A percentile compares a stretch with the other conserved stretches of the same genome.
Evolutionary conservation across 2,329 filamentous ascomycete genomes (phyloP).

Genomic region (Mycosphaerelloides madeirae): DNA sequence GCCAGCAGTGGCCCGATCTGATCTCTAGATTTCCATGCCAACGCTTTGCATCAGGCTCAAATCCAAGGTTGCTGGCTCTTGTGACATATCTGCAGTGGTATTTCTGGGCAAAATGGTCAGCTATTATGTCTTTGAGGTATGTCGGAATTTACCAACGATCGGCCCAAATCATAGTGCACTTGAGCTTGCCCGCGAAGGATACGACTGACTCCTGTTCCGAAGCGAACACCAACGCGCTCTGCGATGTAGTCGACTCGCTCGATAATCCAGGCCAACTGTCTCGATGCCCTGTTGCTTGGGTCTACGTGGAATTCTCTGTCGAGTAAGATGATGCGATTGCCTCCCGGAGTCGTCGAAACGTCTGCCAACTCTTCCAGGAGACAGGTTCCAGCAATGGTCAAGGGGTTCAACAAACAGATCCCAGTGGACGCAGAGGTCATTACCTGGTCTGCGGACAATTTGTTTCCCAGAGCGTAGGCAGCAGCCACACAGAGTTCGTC

Average conservation of each 20-base stretch:
- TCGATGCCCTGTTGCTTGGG: conserved; percentile 5
- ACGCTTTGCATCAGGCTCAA: no score
- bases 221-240: conserved; percentile 8
- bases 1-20: no score
- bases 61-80: no score
- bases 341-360: conserved; percentile 7
- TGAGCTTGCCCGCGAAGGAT: conserved; percentile 10
- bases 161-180: conserved; percentile 11
- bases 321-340: conserved; percentile 10
- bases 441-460: conserved; percentile 3
- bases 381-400: conserved; percentile 13
- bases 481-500: conserved; percentile 14
- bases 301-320: conserved; percentile 9
- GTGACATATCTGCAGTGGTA: no score
- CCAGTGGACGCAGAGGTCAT: conserved; percentile 7
- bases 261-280: conserved; percentile 17
- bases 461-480: conserved; percentile 9
- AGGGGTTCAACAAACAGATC: conserved; percentile 6
- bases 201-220: conserved; percentile 2
- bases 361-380: conserved; percentile 13
- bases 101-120: no score
- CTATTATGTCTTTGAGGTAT: no score
- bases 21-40: no score
- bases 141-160: not conserved
- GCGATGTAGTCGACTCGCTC: conserved; percentile 13